A percentile compares a stretch with the other conserved stretches of the same genome.
phyloP scores from a whole-genome alignment of 2,329 filamentous ascomycete genomes.

The Cordyceps tenuipes region DNA sequence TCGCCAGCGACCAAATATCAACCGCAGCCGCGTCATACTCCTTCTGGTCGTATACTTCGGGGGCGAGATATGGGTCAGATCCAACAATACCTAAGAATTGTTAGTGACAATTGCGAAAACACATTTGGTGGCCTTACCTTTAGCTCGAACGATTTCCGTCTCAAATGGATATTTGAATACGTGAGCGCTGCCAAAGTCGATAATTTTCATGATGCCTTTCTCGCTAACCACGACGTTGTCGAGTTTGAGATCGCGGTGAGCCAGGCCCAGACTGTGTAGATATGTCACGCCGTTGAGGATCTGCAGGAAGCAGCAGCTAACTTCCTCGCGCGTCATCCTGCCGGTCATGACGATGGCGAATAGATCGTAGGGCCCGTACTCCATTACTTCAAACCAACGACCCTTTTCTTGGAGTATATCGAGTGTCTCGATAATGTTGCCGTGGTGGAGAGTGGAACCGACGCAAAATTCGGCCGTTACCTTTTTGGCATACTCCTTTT shows the following conservation, averaged over 20 bases:
- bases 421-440: conserved; percentile 96
- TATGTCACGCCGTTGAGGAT: conserved; percentile 93
- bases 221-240: conserved; percentile 98
- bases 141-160: conserved; percentile 43
- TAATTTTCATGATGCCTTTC: conserved; percentile 97
- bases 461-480: conserved; percentile 98
- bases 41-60: conserved; percentile 88
- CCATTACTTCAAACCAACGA: conserved; percentile 98
- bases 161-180: conserved; percentile 98
- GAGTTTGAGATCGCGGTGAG: conserved; percentile 89
- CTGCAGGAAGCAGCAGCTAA: conserved; percentile 85
- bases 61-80: conserved; percentile 90
- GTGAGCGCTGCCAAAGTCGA: conserved; percentile 95
- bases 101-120: not conserved
- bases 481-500: conserved; percentile 96
- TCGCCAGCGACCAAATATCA: conserved; percentile 96
- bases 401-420: conserved; percentile 92
- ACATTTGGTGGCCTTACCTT: conserved; percentile 22
- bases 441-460: conserved; percentile 90
- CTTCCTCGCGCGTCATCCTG: conserved; percentile 87
- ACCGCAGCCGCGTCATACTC: conserved; percentile 91
- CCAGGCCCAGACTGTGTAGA: conserved; percentile 87
- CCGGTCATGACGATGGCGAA: conserved; percentile 99
- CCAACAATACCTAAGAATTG: conserved; percentile 52
- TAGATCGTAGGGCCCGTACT: conserved; percentile 90